Base-by-base conservation (phyloP, 2,329 filamentous ascomycete species). In the Pyricularia sp. region DNA sequence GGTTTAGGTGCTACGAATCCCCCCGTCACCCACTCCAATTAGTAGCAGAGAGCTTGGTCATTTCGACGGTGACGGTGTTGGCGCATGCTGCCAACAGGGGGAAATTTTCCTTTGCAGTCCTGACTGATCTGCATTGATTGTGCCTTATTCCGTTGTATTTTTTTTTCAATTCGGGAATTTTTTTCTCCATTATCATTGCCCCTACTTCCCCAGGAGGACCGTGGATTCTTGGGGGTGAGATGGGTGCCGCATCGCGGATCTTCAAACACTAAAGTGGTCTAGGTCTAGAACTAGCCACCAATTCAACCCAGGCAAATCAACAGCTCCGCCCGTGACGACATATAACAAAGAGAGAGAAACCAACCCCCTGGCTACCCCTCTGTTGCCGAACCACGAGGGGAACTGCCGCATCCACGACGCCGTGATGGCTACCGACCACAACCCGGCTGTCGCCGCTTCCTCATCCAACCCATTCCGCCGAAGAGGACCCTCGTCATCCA, bases 381-480 rank as follows among this genome's bases (percentile, higher is more conserved):
- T 50, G 42, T 50, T 50, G 33, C 33, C 33, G 42, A 50, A 50
- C 42, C 42, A 50, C 42, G 42, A 50, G 20, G 42, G 42, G 42
- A 50, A 50, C 42, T 50, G 42, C 17, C 42, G 42, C 42, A 50
- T 50, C 14, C 17, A 50, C 42, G 42, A 50, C 42, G 42, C 42
- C 20, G 42, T 50, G 17, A 50, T 50, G 42, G 17, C 42, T 50
- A 50, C 42, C 42, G 42, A 50, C 42, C 42, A 50, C 42, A 50
- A 50, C 42, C 2, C 42, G 42, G 42, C 42, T n/a, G 42, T 50
- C 42, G 42, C 42, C 17, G 42, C 17, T 20, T n/a, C 42, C 17
- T 50, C 42, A 20, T 50, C 42, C 77, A 86, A 86, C 72, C 84
- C 84, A 12, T 86, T 86, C 74, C 84, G 84, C 71, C 82, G 80